Evolutionary conservation across 2,329 filamentous ascomycete species (phyloP), one percentile per base, ranked within the genome.

Genomic region (Colletotrichum eremochloae): DNA sequence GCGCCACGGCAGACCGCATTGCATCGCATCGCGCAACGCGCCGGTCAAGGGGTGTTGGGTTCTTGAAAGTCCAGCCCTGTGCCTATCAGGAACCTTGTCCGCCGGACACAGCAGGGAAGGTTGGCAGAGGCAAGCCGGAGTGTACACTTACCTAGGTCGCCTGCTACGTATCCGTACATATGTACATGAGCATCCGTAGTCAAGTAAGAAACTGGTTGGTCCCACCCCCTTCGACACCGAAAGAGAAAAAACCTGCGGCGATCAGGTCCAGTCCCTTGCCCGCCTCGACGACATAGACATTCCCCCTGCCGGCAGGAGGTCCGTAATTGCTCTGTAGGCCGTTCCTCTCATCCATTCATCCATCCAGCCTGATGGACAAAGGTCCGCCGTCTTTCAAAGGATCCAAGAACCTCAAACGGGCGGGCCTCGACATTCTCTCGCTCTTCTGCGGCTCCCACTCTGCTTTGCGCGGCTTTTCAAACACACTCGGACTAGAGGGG

Each of bases 231-330:
- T 69, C 29, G 65, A 61, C 48, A 56, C 66, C 46, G 55, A 56
- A 72, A 48, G 60, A 69, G 66, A 52, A 69, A 71, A 61, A 42
- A 60, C 48, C n/a, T 40, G 69, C 33, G 69, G 29, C 53, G 60
- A 72, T 64, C 60, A 55, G 65, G 40, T 40, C 63, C 29, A 29
- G 63, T 65, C 63, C 52, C 2, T 44, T 7, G 14, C 40, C 24
- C 29, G 66, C 57, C 55, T 69, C 65, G 69, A 69, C 69, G 66
- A 72, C 60, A 69, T 72, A 20, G 66, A 42, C 69, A 69, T 72
- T 60, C 66, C 60, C 69, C 60, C 55, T 61, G 69, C 66, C 60
- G 69, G 66, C 66, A 42, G 50, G 60, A 55, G 29, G 7, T 18
- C 6, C n/a, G 18, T 3, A 36, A 8, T 36, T 36, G 44, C 31